Base-by-base conservation (phyloP, 2,329 filamentous ascomycete genomes). In the Nemania serpens region DNA sequence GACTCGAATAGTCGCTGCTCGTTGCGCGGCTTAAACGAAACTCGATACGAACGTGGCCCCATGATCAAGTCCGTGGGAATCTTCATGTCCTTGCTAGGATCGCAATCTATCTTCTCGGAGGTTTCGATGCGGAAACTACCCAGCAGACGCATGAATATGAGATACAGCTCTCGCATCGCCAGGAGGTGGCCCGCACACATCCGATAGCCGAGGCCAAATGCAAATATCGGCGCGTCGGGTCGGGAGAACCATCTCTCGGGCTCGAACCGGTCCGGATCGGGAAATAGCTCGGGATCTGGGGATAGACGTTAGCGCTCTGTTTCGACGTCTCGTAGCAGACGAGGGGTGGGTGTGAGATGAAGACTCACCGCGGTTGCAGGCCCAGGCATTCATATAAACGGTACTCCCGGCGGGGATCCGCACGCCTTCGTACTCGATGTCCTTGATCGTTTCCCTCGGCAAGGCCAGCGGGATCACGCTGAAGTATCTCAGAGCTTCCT, bases 391-490 rank as follows among this genome's bases (percentile, higher is more conserved):
- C 89, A 94, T 89, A 75, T 93, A 92, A 68, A 94, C 92, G 1
- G 88, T 91, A 0, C 89, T 93, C 1, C 89, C 89, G 0, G 89
- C 83, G 0, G 91, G 91, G 39, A 95, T 90, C 1, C 82, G 77
- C 0, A 85, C 79, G 15, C 85, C 85, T 22, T 90, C 80, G 76
- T 88, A 93, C 3, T 83, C 79, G 58, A 94, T 90, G 63, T 90
- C 87, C 66, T 88, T 90, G 71, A 90, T 89, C 62, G 82, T 89
- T 15, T 85, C 85, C 3, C 91, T 81, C 0, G 91, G 91, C 0
- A 95, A 81, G 68, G 87, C 91, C 68, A 95, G 88, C 1, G 90
- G 89, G 65, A 93, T 90, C 33, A 94, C 90, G 2, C 87, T 89
- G 83, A 88, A 94, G 79, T 86, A 94, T 25, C 91, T 85, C 0